phyloP scores from a whole-genome alignment of 2,329 filamentous ascomycete genomes.

The Phoma sp. region DNA sequence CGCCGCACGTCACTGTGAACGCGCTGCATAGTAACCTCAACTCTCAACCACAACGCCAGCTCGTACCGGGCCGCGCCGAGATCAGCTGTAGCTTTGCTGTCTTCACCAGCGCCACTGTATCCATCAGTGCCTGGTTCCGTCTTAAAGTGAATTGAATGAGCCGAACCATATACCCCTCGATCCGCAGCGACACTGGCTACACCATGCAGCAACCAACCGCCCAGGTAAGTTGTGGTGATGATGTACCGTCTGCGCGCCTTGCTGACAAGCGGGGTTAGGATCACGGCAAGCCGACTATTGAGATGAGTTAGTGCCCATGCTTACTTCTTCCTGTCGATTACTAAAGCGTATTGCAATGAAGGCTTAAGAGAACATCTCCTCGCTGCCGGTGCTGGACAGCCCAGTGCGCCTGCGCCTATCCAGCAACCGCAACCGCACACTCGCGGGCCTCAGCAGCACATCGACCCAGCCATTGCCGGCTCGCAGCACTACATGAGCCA shows the following conservation, averaged over 20 bases:
- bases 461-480: constrained; percentile 65
- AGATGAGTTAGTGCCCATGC: constrained; percentile 50
- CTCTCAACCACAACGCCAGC: constrained; percentile 9
- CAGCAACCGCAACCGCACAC: constrained; percentile 44
- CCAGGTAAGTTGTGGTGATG: constrained; percentile 59
- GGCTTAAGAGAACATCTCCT: constrained; percentile 70
- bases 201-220: constrained; percentile 52
- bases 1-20: constrained; percentile 11
- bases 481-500: constrained; percentile 56
- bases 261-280: constrained; percentile 42
- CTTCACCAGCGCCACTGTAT: constrained; percentile 9
- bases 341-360: constrained; percentile 46
- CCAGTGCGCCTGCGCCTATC: constrained; percentile 29
- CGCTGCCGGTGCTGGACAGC: constrained; percentile 57
- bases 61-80: constrained; percentile 9
- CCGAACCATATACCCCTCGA: constrained; percentile 42
- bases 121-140: constrained; percentile 5
- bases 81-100: constrained; percentile 10
- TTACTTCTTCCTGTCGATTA: constrained; percentile 30
- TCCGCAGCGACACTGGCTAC: constrained; percentile 39
- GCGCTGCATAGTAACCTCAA: constrained; percentile 3
- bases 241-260: constrained; percentile 5
- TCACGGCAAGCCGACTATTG: constrained; percentile 47
- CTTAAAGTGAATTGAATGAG: constrained; percentile 26
- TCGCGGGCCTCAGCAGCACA: constrained; percentile 59